These are phyloP conservation scores for Metschnikowia similis DNA, from an alignment of 805 yeast genomes.

Conservation along the genomic window DNA sequence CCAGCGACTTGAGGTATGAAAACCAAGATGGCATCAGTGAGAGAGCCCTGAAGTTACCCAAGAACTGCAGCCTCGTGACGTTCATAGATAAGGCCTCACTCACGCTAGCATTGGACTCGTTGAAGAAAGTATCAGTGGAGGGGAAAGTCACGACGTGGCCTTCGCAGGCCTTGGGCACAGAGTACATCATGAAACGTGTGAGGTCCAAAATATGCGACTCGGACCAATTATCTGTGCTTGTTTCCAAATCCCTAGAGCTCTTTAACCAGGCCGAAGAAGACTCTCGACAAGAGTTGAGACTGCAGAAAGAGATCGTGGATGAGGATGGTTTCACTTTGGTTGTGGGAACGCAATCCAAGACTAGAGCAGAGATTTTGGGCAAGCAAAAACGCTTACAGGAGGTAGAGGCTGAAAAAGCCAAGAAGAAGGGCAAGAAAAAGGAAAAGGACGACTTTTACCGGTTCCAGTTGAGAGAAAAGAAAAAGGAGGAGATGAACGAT, in stretches of 20 bases:
- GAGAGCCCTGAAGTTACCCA: conserved; percentile 51
- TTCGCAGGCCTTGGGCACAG: conserved; percentile 32
- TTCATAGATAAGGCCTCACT: conserved; percentile 70
- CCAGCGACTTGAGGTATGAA: conserved; percentile 49
- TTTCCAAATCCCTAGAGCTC: conserved; percentile 56
- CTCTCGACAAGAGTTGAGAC: conserved; percentile 50
- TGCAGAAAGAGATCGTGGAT: conserved; percentile 64
- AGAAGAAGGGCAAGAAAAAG: conserved; percentile 57
- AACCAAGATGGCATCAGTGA: conserved; percentile 18
- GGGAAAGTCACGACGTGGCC: conserved; percentile 35
- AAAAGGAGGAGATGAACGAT: conserved; percentile 89
- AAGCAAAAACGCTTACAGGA: conserved; percentile 41
- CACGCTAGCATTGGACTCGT: conserved; percentile 58
- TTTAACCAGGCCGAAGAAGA: conserved; percentile 70
- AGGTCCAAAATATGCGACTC: conserved; percentile 41
- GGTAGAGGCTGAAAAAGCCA: conserved; percentile 32
- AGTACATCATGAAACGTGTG: conserved; percentile 39
- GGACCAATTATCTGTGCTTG: conserved; percentile 49
- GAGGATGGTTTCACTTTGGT: conserved; percentile 94
- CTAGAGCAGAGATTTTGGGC: conserved; percentile 67
- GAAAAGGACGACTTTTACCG: conserved; percentile 91
- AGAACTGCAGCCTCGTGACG: conserved; percentile 67
- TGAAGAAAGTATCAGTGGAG: conserved; percentile 45
- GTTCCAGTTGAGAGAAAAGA: conserved; percentile 91
- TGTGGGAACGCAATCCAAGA: conserved; percentile 80